A percentile compares a stretch with the other conserved stretches of the same genome.
Evolutionary conservation across 352 stramenopile species (phyloP).

Genomic region (Thraustotheca clavata): DNA sequence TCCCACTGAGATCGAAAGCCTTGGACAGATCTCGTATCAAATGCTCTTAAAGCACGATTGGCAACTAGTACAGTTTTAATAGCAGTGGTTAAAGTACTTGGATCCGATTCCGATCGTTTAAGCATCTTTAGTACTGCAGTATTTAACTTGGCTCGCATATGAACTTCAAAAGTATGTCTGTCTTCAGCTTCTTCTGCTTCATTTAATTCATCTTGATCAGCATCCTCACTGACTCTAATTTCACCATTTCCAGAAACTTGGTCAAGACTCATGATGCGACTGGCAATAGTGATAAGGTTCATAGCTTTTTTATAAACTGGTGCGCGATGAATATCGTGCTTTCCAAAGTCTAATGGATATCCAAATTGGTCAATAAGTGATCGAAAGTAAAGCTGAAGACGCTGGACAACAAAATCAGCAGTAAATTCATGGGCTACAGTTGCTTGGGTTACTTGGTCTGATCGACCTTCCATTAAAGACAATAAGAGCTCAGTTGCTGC

Average conservation of each 20-base stretch:
- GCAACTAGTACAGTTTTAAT: conserved; percentile 1
- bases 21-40: conserved; percentile 14
- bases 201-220: conserved; percentile 7
- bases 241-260: not conserved
- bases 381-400: not conserved
- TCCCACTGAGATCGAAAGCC: conserved; percentile 16
- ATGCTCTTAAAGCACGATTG: conserved; percentile 11
- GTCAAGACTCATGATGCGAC: conserved; percentile 21
- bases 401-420: not conserved
- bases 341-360: not conserved
- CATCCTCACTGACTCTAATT: not conserved
- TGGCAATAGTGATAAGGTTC: conserved; percentile 4
- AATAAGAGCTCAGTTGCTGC: conserved; percentile 7
- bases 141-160: not conserved
- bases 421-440: not conserved
- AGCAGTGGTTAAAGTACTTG: not conserved
- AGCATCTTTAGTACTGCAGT: not conserved
- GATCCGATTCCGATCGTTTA: not conserved
- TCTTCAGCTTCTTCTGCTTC: not conserved
- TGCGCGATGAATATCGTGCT: conserved; percentile 17
- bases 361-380: not conserved
- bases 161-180: not conserved
- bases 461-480: conserved; percentile 20
- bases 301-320: conserved; percentile 2
- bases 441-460: not conserved